Conservation (phyloP, 2,329 filamentous ascomycete genomes). For the Aureobasidium mangrovei region DNA sequence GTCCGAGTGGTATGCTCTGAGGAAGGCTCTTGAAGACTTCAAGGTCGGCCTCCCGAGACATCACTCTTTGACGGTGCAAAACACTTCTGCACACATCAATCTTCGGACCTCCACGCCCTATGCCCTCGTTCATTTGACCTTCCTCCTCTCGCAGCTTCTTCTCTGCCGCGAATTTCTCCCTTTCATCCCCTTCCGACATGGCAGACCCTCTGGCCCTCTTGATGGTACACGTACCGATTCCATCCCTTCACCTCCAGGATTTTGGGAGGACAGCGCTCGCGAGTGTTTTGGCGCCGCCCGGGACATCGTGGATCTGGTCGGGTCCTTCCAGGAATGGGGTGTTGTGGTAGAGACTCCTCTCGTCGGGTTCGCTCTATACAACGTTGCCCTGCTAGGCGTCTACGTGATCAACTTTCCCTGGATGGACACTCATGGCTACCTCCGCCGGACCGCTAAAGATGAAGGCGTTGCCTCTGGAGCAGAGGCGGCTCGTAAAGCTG, state of each 20-base stretch:
- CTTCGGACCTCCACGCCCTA: conserved; percentile 56
- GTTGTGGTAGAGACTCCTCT: conserved; percentile 60
- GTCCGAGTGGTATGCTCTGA: conserved; percentile 48
- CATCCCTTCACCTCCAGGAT: conserved; percentile 42
- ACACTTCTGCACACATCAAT: conserved; percentile 58
- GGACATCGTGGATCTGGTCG: conserved; percentile 56
- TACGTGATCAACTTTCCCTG: conserved; percentile 60
- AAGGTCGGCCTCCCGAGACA: conserved; percentile 46
- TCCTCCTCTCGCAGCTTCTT: conserved; percentile 57
- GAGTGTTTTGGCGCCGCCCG: conserved; percentile 54
- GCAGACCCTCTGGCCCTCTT: conserved; percentile 47
- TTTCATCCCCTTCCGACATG: conserved; percentile 50
- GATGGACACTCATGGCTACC: conserved; percentile 54
- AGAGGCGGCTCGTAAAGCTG: conserved; percentile 41
- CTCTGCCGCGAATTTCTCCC: conserved; percentile 61
- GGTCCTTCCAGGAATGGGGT: conserved; percentile 51
- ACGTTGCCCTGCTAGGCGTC: conserved; percentile 54
- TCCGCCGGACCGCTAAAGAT: conserved; percentile 29
- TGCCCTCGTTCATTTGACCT: conserved; percentile 57
- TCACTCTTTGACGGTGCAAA: conserved; percentile 50
- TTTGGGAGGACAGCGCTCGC: conserved; percentile 55
- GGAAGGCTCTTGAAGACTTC: conserved; percentile 44
- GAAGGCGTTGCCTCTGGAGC: conserved; percentile 20
- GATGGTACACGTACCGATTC: conserved; percentile 38
- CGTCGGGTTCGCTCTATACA: conserved; percentile 58